Base-by-base conservation (phyloP, 495 filamentous ascomycete species). In the Astrothelium macrocarpum region DNA sequence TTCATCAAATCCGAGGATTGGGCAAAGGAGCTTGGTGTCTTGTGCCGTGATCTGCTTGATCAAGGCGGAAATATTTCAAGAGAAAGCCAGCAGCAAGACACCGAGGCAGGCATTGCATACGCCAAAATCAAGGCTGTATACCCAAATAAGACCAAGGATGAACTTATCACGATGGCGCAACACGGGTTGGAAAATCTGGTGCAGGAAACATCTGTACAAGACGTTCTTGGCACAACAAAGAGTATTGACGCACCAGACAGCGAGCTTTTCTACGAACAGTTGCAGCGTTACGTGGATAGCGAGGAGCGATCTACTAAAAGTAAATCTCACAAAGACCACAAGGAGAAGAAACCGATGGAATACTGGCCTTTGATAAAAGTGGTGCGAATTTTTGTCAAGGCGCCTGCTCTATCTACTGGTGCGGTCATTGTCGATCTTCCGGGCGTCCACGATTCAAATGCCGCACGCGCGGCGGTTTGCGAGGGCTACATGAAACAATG, bases 351-450 rank as follows among this genome's bases (percentile, higher is more conserved):
- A 46, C 39, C 67, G 1, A 82, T 84, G 71, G 81, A 82, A 29
- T 82, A 77, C 45, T 90, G 86, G 86, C 87, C 87, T 1, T 70
- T 90, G 18, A 82, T 90, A 58, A 82, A 83, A 60, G 81, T 85
- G 20, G 84, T 90, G 36, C 77, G 76, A 61, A 74, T 90, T 23
- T 87, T 82, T 62, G 74, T 79, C 29, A 87, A 83, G 69, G 74
- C 83, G 2, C 59, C 74, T 3, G 80, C 79, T 9, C 72, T 90
- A 11, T 75, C 79, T 5, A 85, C 84, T 12, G 87, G 87, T 2
- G 79, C 82, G 1, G 80, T 85, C 2, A 75, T 90, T 25, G 85
- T 89, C 12, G 86, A 90, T 71, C 66, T 90, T 62, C 87, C 87
- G 2, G 84, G 84, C 63, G 75, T 82, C 3, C 81, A 84, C 53